Evolutionary conservation across 2,329 filamentous ascomycete species (phyloP).

Genomic region (Emergomyces pasteurianus): DNA sequence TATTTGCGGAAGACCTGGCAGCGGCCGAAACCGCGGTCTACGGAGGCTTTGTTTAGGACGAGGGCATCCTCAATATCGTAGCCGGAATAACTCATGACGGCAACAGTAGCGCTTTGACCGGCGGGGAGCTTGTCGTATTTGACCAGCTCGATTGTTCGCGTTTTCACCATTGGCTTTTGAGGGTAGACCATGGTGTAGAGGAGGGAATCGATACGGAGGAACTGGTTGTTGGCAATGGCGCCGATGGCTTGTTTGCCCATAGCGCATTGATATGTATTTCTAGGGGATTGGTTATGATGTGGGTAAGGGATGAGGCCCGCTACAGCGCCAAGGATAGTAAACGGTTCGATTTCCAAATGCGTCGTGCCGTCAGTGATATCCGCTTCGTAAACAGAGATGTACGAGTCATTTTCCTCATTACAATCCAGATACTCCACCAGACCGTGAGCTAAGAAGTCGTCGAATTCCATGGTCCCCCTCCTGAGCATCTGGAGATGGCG

Average conservation of each 20-base stretch:
- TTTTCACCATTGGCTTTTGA: constrained; percentile 94
- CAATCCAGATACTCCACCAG: constrained; percentile 95
- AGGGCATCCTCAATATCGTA: constrained; percentile 99
- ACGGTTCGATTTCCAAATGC: constrained; percentile 94
- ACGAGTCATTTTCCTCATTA: constrained; percentile 94
- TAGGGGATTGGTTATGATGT: constrained; percentile 95
- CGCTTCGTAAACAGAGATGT: constrained; percentile 80
- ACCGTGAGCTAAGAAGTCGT: constrained; percentile 82
- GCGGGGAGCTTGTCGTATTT: constrained; percentile 96
- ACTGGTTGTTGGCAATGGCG: constrained; percentile 95
- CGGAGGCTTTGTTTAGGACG: constrained; percentile 90
- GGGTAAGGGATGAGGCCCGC: constrained; percentile 95
- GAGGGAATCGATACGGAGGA: constrained; percentile 89
- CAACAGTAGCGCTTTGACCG: constrained; percentile 92
- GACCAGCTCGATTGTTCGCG: constrained; percentile 88
- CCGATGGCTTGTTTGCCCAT: constrained; percentile 99
- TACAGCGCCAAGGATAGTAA: constrained; percentile 89
- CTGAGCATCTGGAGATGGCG: constrained; percentile 72
- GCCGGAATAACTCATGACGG: constrained; percentile 98
- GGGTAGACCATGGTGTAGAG: constrained; percentile 96
- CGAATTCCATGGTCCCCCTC: constrained; percentile 74
- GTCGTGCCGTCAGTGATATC: constrained; percentile 76
- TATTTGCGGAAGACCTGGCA: constrained; percentile 98
- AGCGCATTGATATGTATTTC: constrained; percentile 98
- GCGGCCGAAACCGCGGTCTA: constrained; percentile 87